Percentiles rank a stretch among this genome's conserved stretches.
phyloP scores from a whole-genome alignment of 768 basidiomycete genomes.

The Pleurotus eryngii region DNA sequence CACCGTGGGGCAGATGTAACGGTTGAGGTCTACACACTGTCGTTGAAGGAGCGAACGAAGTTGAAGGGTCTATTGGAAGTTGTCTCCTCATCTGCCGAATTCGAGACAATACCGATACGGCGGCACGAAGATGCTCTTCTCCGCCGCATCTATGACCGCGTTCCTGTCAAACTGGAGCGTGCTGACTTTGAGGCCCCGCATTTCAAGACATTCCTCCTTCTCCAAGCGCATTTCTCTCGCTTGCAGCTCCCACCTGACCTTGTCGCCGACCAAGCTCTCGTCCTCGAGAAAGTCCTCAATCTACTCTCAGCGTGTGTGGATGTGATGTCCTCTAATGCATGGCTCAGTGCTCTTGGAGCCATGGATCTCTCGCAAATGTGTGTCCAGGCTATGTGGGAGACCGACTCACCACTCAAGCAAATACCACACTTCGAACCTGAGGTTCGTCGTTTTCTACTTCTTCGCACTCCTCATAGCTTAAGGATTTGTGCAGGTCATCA shows the following conservation, averaged over 20 bases:
- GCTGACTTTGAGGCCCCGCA: conserved; percentile 90
- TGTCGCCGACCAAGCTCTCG: conserved; percentile 83
- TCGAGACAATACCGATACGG: conserved; percentile 91
- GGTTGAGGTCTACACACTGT: conserved; percentile 94
- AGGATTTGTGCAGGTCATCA: conserved; percentile 52
- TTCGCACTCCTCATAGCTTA: neutral
- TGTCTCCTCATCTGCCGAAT: conserved; percentile 94
- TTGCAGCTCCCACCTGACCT: conserved; percentile 91
- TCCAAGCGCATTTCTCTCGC: conserved; percentile 96
- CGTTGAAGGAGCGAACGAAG: conserved; percentile 94
- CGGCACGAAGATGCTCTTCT: conserved; percentile 87
- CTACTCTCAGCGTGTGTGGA: conserved; percentile 93
- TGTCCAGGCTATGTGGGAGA: conserved; percentile 97
- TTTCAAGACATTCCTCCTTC: conserved; percentile 96
- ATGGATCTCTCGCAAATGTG: conserved; percentile 99
- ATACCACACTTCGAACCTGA: conserved; percentile 95
- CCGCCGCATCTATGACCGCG: conserved; percentile 90
- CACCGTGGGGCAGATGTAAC: conserved; percentile 66
- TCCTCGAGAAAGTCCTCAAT: conserved; percentile 89
- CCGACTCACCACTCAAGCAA: conserved; percentile 92
- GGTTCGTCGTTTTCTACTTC: conserved; percentile 35
- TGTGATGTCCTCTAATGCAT: conserved; percentile 97
- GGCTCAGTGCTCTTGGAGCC: conserved; percentile 89
- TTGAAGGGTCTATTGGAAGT: conserved; percentile 96
- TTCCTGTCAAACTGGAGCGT: conserved; percentile 88